Conservation (phyloP, 768 basidiomycete species). For the Gloeostereum incarnatum region DNA sequence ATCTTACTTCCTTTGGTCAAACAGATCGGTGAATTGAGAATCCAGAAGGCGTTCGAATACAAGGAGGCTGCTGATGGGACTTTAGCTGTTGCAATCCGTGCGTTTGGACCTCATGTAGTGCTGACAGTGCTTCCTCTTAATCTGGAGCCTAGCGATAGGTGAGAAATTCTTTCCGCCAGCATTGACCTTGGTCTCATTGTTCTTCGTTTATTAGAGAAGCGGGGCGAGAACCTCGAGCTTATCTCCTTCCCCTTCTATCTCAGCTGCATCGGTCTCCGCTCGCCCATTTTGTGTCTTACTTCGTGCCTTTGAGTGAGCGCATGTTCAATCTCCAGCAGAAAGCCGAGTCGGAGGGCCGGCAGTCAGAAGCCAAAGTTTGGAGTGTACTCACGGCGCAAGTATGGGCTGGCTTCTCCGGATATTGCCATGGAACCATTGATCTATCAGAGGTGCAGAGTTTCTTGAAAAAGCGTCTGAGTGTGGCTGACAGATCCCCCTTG, state of each 20-base stretch:
- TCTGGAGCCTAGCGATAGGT: conserved; percentile 75
- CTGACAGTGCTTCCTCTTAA: conserved; percentile 75
- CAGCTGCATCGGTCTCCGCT: conserved; percentile 77
- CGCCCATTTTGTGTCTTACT: conserved; percentile 79
- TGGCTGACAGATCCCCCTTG: conserved; percentile 5
- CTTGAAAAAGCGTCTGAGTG: neutral
- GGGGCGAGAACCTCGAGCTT: conserved; percentile 82
- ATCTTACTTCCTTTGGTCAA: conserved; percentile 63
- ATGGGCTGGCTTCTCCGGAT: conserved; percentile 87
- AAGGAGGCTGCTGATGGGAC: conserved; percentile 81
- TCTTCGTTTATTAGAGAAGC: conserved; percentile 43
- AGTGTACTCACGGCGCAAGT: conserved; percentile 88
- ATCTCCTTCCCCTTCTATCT: conserved; percentile 79
- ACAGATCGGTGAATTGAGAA: conserved; percentile 65
- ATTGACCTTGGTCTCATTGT: neutral
- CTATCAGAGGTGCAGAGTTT: conserved; percentile 51
- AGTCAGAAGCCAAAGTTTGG: conserved; percentile 92
- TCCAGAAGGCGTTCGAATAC: conserved; percentile 79
- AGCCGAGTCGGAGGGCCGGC: conserved; percentile 63
- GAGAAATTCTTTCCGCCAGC: conserved; percentile 17
- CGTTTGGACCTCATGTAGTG: conserved; percentile 78
- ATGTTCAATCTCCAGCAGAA: conserved; percentile 85
- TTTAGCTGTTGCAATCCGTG: conserved; percentile 71
- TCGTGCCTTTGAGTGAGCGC: conserved; percentile 88
- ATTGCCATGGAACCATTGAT: conserved; percentile 78